phyloP scores from a whole-genome alignment of 345 rosid genomes.

The Rhizophora apiculata region DNA sequence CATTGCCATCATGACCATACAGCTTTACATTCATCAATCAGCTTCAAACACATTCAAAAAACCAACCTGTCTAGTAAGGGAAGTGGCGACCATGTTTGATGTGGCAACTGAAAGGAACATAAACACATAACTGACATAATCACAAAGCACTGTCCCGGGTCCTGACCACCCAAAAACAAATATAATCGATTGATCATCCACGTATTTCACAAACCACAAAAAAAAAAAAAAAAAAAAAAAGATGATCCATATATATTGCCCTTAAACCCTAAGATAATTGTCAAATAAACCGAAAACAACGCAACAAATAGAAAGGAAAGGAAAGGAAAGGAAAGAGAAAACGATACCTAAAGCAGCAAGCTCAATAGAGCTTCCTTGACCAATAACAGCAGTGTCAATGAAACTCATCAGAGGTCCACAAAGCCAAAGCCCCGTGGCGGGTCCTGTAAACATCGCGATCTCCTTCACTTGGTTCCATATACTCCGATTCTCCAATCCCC shows the following conservation, averaged over 20 bases:
- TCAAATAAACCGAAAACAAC: not conserved
- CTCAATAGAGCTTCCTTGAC: conserved; percentile 85
- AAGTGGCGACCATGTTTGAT: conserved; percentile 54
- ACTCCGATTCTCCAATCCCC: conserved; percentile 54
- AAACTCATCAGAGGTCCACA: conserved; percentile 97
- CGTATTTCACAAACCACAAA: not conserved
- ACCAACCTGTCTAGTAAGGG: conserved; percentile 44
- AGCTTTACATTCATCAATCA: not conserved
- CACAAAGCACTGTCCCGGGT: conserved; percentile 59
- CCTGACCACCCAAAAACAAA: conserved; percentile 28
- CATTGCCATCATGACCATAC: not conserved
- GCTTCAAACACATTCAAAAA: not conserved
- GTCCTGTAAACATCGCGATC: conserved; percentile 80
- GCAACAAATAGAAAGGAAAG: not conserved
- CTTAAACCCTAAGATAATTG: too few relatives aligned
- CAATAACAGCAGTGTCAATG: conserved; percentile 82
- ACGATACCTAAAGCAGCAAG: conserved; percentile 86
- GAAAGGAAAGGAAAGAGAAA: too few relatives aligned
- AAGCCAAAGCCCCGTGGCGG: conserved; percentile 85
- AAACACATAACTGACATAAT: conserved; percentile 40
- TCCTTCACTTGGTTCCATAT: conserved; percentile 80
- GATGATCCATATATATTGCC: too few relatives aligned
- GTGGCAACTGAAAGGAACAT: conserved; percentile 61
- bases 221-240: not conserved
- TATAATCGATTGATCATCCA: not conserved